Evolutionary conservation across 2,329 filamentous ascomycete genomes (phyloP).

Genomic region (Corniculantispora saksenae): DNA sequence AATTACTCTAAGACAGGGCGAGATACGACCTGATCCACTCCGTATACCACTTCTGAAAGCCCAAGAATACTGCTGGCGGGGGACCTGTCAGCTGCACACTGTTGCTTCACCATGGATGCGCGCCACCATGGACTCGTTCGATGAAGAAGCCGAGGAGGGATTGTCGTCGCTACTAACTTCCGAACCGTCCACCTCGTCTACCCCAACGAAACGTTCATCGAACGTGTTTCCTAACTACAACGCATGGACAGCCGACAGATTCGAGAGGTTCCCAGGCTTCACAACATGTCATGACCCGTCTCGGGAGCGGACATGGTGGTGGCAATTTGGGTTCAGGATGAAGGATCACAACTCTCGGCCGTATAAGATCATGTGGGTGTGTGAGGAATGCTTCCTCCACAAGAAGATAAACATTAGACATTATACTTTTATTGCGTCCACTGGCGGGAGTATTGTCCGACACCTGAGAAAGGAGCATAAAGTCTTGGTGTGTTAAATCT

Average conservation of each 20-base stretch:
- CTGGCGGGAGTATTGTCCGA: slow-evolving; percentile 4
- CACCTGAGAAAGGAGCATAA: slow-evolving; percentile 10
- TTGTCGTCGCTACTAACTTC: background rate
- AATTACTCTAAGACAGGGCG: slow-evolving; percentile 1
- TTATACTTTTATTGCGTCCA: slow-evolving; percentile 4
- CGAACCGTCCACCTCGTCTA: slow-evolving; percentile 2
- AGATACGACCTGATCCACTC: no score
- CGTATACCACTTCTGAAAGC: no score
- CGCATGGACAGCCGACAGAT: slow-evolving; percentile 4
- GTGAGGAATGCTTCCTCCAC: slow-evolving; percentile 4
- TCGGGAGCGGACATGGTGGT: slow-evolving; percentile 7
- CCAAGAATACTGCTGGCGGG: no score
- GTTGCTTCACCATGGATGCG: background rate
- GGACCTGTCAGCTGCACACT: no score
- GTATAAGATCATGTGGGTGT: background rate
- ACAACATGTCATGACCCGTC: slow-evolving; percentile 8
- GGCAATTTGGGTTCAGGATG: slow-evolving; percentile 9
- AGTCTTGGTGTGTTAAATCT: slow-evolving; percentile 4
- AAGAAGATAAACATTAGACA: slow-evolving; percentile 8
- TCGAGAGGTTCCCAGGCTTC: background rate
- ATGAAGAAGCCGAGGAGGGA: slow-evolving; percentile 2
- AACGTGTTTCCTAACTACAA: slow-evolving; percentile 5
- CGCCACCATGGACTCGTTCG: slow-evolving; percentile 2
- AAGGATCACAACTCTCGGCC: background rate
- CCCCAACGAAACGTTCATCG: background rate